Evolutionary conservation across 1,284 basidiomycete genomes (phyloP).

Genomic region (Heterobasidion parviporum): DNA sequence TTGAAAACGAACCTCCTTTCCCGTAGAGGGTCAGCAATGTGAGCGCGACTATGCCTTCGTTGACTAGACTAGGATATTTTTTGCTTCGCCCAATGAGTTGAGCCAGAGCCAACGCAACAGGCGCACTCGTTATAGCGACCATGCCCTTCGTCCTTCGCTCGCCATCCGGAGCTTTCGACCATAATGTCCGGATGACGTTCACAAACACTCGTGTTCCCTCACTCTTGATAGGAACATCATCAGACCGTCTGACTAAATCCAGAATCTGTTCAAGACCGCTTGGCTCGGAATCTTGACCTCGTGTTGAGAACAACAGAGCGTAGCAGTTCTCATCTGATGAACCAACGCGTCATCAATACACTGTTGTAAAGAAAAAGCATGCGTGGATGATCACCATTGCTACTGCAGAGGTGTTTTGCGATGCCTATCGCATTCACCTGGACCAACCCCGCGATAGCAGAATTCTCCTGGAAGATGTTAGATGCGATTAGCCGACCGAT

Average conservation of each 20-base stretch:
- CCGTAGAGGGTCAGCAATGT: conserved; percentile 65
- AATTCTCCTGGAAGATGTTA: conserved; percentile 62
- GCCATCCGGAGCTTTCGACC: conserved; percentile 38
- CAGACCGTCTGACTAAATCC: conserved; percentile 69
- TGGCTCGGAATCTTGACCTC: conserved; percentile 17
- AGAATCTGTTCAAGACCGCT: conserved; percentile 65
- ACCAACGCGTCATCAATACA: background rate
- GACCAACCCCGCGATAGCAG: conserved; percentile 77
- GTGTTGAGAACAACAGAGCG: conserved; percentile 41
- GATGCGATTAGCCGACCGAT: conserved; percentile 57
- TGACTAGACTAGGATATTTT: conserved; percentile 79
- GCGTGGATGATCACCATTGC: conserved; percentile 46
- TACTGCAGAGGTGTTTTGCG: conserved; percentile 81
- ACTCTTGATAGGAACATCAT: conserved; percentile 77
- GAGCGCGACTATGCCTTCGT: conserved; percentile 83
- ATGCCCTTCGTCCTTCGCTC: conserved; percentile 48
- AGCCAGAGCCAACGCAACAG: conserved; percentile 55
- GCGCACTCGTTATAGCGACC: conserved; percentile 38
- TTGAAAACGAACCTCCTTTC: conserved; percentile 47
- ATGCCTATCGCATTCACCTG: conserved; percentile 86
- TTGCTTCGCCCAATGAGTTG: conserved; percentile 70
- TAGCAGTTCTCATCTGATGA: conserved; percentile 56
- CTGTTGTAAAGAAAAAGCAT: background rate
- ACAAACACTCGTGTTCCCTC: conserved; percentile 87
- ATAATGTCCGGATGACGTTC: conserved; percentile 70